Evolutionary conservation across 805 yeast species (phyloP).

Genomic region (Metschnikowia picachoensis): DNA sequence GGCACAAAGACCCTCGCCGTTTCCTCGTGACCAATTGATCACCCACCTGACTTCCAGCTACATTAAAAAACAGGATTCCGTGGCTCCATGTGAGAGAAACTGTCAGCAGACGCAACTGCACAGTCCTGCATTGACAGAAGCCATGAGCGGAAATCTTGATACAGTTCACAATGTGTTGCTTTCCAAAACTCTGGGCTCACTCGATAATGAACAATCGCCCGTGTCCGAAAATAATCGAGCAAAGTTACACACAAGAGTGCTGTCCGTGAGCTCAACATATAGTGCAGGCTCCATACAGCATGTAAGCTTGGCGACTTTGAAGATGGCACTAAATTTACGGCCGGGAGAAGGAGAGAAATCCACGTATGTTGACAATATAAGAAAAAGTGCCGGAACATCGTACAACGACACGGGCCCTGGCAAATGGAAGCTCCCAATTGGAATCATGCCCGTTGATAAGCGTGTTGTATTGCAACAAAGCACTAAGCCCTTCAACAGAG

Average conservation of each 20-base stretch:
- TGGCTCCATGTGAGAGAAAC: too few species aligned
- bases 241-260: constrained; percentile 12
- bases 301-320: constrained; percentile 36
- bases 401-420: constrained; percentile 45
- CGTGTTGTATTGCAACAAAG: constrained; percentile 19
- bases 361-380: constrained; percentile 43
- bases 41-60: too few species aligned
- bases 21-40: too few species aligned
- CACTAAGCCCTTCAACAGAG: constrained; percentile 18
- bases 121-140: too few species aligned
- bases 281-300: constrained; percentile 32
- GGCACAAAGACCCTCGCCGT: too few species aligned
- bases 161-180: background rate
- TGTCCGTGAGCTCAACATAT: constrained; percentile 34
- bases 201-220: too few species aligned
- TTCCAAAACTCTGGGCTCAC: background rate
- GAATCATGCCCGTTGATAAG: constrained; percentile 46
- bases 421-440: constrained; percentile 51
- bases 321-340: constrained; percentile 31
- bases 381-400: constrained; percentile 47
- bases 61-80: too few species aligned
- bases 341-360: constrained; percentile 53
- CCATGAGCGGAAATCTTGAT: too few species aligned
- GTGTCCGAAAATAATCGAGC: too few species aligned
- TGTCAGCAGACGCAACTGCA: too few species aligned